These are phyloP conservation scores for Acer saccharum DNA, from an alignment of 345 rosid species.

Conservation along the genomic window DNA sequence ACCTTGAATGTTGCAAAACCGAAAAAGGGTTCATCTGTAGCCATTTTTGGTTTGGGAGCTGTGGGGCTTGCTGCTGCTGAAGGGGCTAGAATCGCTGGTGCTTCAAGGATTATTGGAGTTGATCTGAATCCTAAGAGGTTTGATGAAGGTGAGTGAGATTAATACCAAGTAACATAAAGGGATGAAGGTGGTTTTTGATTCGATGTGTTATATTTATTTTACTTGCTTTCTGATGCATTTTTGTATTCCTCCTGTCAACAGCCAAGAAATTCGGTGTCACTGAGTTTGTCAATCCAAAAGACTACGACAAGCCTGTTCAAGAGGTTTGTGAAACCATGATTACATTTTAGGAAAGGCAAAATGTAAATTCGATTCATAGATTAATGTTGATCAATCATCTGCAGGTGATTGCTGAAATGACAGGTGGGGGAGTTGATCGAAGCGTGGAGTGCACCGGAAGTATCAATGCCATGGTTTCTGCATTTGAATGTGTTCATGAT, in stretches of 20 bases:
- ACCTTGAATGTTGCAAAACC: constrained; percentile 49
- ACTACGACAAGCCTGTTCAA: constrained; percentile 40
- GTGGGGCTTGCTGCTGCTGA: constrained; percentile 50
- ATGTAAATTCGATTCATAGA: no score
- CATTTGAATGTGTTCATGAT: constrained; percentile 52
- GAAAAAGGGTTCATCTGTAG: constrained; percentile 33
- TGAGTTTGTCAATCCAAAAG: constrained; percentile 44
- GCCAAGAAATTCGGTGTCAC: constrained; percentile 43
- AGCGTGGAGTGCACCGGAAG: constrained; percentile 53
- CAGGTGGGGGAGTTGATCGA: constrained; percentile 48
- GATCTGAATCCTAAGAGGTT: constrained; percentile 41
- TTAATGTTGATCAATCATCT: not conserved
- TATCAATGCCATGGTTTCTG: constrained; percentile 45
- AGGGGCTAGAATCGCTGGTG: constrained; percentile 42
- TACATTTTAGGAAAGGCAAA: not conserved
- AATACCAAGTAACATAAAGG: not conserved
- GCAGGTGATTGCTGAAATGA: constrained; percentile 52
- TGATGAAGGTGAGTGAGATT: constrained; percentile 24
- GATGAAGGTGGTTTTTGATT: not conserved
- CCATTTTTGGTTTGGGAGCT: constrained; percentile 45
- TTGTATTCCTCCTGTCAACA: constrained; percentile 11
- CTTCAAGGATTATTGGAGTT: constrained; percentile 42
- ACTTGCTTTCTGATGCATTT: not conserved
- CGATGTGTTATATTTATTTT: not conserved
- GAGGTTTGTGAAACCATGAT: constrained; percentile 21